These are phyloP conservation scores for Cryptosporidium canis DNA, from an alignment of 169 alveolate genomes.

Conservation along the genomic window DNA sequence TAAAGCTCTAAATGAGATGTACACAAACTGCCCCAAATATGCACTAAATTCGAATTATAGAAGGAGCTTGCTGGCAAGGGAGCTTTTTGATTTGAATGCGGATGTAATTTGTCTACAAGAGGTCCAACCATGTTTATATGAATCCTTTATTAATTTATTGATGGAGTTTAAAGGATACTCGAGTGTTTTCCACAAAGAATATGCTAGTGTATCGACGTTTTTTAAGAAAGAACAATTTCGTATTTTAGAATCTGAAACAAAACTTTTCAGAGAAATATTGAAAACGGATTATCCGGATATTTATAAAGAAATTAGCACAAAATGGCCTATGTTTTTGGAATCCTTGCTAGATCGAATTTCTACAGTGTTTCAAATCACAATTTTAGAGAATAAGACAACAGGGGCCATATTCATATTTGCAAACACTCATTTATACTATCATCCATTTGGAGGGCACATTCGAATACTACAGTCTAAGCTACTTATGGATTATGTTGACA, in stretches of 20 bases:
- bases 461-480: conserved; percentile 49
- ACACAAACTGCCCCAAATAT: conserved; percentile 20
- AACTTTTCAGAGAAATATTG: conserved; percentile 10
- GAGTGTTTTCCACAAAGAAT: conserved; percentile 11
- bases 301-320: neutral
- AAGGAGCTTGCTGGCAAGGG: conserved; percentile 57
- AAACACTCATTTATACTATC: conserved; percentile 57
- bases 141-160: conserved; percentile 5
- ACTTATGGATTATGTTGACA: conserved; percentile 24
- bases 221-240: neutral
- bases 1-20: conserved; percentile 65
- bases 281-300: conserved; percentile 10
- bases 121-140: conserved; percentile 43
- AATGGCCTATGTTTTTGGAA: conserved; percentile 55
- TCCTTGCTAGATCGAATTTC: conserved; percentile 1
- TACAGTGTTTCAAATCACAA: conserved; percentile 42
- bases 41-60: conserved; percentile 54
- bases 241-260: conserved; percentile 8
- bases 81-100: conserved; percentile 37
- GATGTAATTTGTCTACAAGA: conserved; percentile 60
- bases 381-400: neutral
- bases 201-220: conserved; percentile 31
- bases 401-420: conserved; percentile 6
- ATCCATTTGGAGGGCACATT: conserved; percentile 48
- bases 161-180: conserved; percentile 18